These are phyloP conservation scores for Brettanomyces nanus DNA, from an alignment of 805 yeast species.

Conservation along the genomic window DNA sequence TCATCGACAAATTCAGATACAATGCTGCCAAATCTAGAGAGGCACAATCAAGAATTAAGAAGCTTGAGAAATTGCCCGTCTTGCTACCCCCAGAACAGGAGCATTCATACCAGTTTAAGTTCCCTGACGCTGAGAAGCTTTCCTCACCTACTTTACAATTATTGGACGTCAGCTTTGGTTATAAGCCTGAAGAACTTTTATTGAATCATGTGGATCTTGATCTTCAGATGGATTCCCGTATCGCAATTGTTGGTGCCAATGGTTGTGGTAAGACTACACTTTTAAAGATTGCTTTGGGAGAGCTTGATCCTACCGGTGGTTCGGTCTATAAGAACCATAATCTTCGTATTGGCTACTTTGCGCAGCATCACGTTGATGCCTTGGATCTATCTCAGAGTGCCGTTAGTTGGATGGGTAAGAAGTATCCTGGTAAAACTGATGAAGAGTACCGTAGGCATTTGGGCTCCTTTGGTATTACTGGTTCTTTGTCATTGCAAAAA, in stretches of 20 bases:
- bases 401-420: conserved; percentile 86
- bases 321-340: conserved; percentile 73
- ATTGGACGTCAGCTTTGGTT: conserved; percentile 82
- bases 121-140: conserved; percentile 90
- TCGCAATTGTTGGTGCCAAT: conserved; percentile 96
- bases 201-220: conserved; percentile 77
- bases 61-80: conserved; percentile 87
- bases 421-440: conserved; percentile 88
- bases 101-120: conserved; percentile 71
- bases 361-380: conserved; percentile 98
- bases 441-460: conserved; percentile 95
- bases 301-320: conserved; percentile 67
- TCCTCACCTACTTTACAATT: conserved; percentile 92
- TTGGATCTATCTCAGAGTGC: conserved; percentile 85
- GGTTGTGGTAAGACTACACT: conserved; percentile 99
- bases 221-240: conserved; percentile 88
- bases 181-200: conserved; percentile 54
- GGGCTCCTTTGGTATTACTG: conserved; percentile 96
- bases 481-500: conserved; percentile 85
- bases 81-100: conserved; percentile 95
- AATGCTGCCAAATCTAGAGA: conserved; percentile 97
- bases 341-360: conserved; percentile 90
- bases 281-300: conserved; percentile 78
- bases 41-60: conserved; percentile 96
- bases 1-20: conserved; percentile 93